These are phyloP conservation scores for Debaryomycetaceae sp. DNA, from an alignment of 1,139 yeast genomes.

Conservation along the genomic window DNA sequence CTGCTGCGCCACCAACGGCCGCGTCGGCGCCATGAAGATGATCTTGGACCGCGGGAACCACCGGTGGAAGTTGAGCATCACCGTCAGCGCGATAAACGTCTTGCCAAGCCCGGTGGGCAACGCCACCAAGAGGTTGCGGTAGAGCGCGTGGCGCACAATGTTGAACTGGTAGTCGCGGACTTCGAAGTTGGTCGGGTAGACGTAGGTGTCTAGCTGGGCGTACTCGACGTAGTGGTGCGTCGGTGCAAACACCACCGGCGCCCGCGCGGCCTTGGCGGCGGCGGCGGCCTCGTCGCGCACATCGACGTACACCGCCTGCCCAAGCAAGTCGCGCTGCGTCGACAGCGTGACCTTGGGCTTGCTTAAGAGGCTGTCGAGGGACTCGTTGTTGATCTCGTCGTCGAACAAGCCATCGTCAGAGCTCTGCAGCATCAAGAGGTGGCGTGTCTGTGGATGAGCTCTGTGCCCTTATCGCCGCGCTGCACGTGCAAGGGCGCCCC, in stretches of 20 bases:
- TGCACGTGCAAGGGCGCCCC: too few relatives aligned
- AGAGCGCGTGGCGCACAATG: constrained; percentile 69
- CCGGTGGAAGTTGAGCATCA: constrained; percentile 82
- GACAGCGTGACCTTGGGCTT: not conserved
- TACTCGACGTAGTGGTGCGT: constrained; percentile 51
- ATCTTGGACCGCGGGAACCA: constrained; percentile 81
- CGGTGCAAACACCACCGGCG: constrained; percentile 19
- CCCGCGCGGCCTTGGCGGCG: constrained; percentile 1
- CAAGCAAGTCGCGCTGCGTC: constrained; percentile 7
- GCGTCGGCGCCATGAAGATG: constrained; percentile 94
- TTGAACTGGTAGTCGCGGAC: constrained; percentile 84
- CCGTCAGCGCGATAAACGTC: constrained; percentile 92
- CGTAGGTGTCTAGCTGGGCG: constrained; percentile 44
- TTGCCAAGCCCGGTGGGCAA: constrained; percentile 97
- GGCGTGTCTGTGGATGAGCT: too few relatives aligned
- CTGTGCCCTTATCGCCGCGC: too few relatives aligned
- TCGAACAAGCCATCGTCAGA: constrained; percentile 9
- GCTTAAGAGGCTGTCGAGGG: constrained; percentile 6
- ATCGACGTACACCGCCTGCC: constrained; percentile 5
- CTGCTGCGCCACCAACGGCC: constrained; percentile 97
- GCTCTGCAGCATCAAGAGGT: too few relatives aligned
- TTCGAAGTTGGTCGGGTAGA: constrained; percentile 84
- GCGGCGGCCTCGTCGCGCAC: not conserved
- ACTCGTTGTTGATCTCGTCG: constrained; percentile 6
- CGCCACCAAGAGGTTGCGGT: constrained; percentile 76